Evolutionary conservation across 2,329 filamentous ascomycete species (phyloP), one percentile per base, ranked within the genome.

Genomic region (Leptosphaerulina australis): DNA sequence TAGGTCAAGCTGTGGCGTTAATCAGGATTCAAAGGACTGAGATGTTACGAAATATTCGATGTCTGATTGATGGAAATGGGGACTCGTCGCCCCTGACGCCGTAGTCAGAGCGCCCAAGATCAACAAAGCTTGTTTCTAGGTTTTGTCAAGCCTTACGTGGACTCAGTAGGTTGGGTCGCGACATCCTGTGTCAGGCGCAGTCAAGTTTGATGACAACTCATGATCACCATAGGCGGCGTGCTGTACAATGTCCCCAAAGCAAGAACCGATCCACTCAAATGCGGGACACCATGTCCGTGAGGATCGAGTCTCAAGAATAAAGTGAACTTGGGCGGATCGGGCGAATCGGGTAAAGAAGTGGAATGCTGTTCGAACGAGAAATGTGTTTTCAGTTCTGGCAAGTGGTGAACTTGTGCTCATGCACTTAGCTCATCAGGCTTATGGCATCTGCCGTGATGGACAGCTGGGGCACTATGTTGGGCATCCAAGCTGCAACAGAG

Each of bases 141-240:
- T 53, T 50, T 66, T 61, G 58, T 55, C 60, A 33, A 49, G 34
- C 44, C 24, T 47, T 56, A 60, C 51, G 50, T 60, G 49, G 24
- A 39, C 48, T 39, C 41, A 44, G 34, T 35, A 24, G 15, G 28
- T 45, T 26, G 21, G 29, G 28, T 15, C 45, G 51, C 57, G 52
- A 61, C 55, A 53, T 58, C 35, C 33, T 45, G 24, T 44, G 37
- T 37, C 29, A 50, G 46, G 44, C 33, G 14, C 39, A 25, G 21
- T 30, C 15, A 26, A 14, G 17, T 36, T 25, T 14, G 40, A 21
- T 37, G 29, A 44, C 29, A 36, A 17, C 12, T 26, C 10, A 41
- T 14, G 20, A 37, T 22, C 15, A 14, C 12, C n/a, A 5, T 22
- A n/a, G 10, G 28, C 29, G 7, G 14, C 36, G 25, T 31, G n/a